phyloP scores from a whole-genome alignment of 768 basidiomycete genomes.

The Mycena galopus region DNA sequence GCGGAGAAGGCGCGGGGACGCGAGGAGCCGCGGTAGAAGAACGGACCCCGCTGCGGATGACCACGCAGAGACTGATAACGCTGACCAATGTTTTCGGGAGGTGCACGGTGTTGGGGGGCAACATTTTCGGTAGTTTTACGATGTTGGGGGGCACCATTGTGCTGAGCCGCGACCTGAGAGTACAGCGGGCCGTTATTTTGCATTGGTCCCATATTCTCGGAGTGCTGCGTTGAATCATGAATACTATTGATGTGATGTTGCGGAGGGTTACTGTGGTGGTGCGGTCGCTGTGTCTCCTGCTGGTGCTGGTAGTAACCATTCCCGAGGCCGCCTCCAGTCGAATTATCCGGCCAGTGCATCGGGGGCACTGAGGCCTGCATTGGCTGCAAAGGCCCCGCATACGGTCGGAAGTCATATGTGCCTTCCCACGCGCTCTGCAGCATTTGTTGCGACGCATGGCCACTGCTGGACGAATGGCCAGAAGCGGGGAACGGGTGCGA shows the following conservation, averaged over 20 bases:
- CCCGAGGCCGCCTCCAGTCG: background rate
- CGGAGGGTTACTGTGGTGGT: background rate
- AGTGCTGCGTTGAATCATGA: background rate
- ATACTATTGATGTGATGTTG: too few species aligned
- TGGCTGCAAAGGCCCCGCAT: constrained; percentile 1
- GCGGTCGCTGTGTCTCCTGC: background rate
- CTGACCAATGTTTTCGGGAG: too few species aligned
- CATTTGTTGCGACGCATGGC: background rate
- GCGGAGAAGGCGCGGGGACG: background rate
- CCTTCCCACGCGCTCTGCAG: background rate
- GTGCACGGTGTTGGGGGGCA: too few species aligned
- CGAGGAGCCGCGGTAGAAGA: background rate
- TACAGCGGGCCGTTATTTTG: background rate
- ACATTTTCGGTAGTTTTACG: too few species aligned
- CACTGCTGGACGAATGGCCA: background rate
- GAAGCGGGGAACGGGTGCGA: background rate
- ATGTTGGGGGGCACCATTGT: background rate
- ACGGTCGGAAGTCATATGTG: background rate
- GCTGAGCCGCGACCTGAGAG: background rate
- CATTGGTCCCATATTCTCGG: background rate
- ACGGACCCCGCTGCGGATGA: background rate
- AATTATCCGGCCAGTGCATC: background rate
- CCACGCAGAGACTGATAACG: too few species aligned
- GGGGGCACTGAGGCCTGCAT: constrained; percentile 5
- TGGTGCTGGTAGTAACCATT: background rate